phyloP scores from a whole-genome alignment of 2,329 filamentous ascomycete species.

The Drechslerella dactyloides region DNA sequence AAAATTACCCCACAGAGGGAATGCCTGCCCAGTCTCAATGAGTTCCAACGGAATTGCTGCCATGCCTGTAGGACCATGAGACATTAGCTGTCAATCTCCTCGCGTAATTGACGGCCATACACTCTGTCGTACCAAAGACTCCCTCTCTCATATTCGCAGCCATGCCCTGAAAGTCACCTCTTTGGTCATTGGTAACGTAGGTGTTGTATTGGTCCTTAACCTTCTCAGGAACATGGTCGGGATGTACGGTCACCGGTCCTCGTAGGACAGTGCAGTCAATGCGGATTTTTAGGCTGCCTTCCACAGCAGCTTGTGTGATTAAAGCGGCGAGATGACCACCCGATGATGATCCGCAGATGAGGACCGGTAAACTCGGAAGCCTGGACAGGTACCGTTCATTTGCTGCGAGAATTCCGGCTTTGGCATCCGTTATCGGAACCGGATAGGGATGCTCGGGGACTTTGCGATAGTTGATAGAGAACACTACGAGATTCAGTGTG shows the following conservation, averaged over 20 bases:
- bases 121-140: conserved; percentile 40
- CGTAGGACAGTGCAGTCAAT: conserved; percentile 35
- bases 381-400: conserved; percentile 36
- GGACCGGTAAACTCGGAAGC: conserved; percentile 37
- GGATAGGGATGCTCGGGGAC: conserved; percentile 50
- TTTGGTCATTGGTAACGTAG: conserved; percentile 37
- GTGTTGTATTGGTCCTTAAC: conserved; percentile 31
- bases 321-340: conserved; percentile 41
- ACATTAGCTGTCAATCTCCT: conserved; percentile 27
- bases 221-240: conserved; percentile 45
- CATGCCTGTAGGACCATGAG: conserved; percentile 29
- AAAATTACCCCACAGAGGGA: conserved; percentile 47
- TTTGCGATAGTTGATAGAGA: conserved; percentile 51
- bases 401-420: conserved; percentile 31
- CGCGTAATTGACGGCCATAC: conserved; percentile 35
- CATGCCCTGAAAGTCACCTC: conserved; percentile 42
- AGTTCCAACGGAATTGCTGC: conserved; percentile 27
- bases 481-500: conserved; percentile 47
- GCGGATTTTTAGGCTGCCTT: conserved; percentile 30
- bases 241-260: conserved; percentile 45
- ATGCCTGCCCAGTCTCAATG: conserved; percentile 35
- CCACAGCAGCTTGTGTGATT: conserved; percentile 36
- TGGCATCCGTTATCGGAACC: conserved; percentile 44
- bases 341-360: conserved; percentile 46
- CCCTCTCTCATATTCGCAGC: conserved; percentile 46